Evolutionary conservation across 306 rosid genomes (phyloP).

Genomic region (Morella rubra): DNA sequence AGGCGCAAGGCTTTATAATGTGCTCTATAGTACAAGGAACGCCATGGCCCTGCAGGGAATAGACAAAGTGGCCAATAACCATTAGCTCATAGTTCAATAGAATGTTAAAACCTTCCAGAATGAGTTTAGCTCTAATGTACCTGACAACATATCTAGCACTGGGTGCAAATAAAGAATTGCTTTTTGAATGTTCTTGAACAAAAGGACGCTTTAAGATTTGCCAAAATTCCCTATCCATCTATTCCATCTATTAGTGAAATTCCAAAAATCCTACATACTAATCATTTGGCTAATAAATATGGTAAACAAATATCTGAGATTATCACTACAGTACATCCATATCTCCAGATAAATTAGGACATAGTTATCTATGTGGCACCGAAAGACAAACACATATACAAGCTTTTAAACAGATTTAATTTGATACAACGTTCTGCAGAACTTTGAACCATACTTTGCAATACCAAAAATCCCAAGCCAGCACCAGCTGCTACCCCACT

Average conservation of each 20-base stretch:
- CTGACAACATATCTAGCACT: constrained; percentile 11
- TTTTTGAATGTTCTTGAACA: constrained; percentile 9
- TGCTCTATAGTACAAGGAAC: constrained; percentile 61
- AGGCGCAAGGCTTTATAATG: constrained; percentile 65
- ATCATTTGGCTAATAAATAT: background rate
- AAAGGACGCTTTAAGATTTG: constrained; percentile 5
- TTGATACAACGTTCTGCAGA: background rate
- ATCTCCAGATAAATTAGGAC: background rate
- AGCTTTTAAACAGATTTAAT: background rate
- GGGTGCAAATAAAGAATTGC: background rate
- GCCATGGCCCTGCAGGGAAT: constrained; percentile 69
- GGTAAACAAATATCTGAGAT: background rate
- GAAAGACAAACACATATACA: constrained; percentile 11
- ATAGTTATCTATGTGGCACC: constrained; percentile 9
- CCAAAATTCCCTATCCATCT: constrained; percentile 5
- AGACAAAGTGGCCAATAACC: constrained; percentile 24
- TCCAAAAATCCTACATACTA: background rate
- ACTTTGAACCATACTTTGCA: constrained; percentile 56
- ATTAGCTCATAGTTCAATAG: constrained; percentile 13
- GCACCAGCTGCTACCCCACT: constrained; percentile 66
- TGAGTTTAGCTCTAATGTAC: constrained; percentile 4
- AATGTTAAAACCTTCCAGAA: constrained; percentile 14
- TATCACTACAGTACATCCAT: constrained; percentile 12
- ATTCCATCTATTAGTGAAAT: background rate
- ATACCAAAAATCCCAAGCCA: constrained; percentile 51